Percentiles rank a stretch among this genome's conserved stretches.
Conservation (phyloP, 148 eudicot genomes). For the Selenicereus undatus region DNA sequence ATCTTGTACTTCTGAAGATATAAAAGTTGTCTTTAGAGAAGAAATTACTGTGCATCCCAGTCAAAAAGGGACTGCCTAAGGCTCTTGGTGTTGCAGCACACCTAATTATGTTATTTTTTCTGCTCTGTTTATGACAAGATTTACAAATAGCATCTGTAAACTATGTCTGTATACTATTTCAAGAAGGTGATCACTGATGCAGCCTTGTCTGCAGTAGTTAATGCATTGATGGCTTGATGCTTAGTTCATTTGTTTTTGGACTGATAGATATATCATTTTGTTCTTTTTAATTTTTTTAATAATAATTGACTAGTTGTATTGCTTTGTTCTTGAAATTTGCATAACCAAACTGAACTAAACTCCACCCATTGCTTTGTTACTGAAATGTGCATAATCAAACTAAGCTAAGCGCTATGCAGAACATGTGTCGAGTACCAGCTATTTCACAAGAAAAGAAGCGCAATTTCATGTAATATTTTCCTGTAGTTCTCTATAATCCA, state of each 20-base stretch:
- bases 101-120: background rate
- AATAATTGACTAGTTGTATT: no score
- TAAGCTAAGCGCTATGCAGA: background rate
- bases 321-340: background rate
- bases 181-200: background rate
- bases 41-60: background rate
- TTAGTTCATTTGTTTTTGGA: conserved; percentile 2
- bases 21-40: background rate
- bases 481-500: background rate
- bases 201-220: background rate
- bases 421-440: background rate
- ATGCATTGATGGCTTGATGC: background rate
- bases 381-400: background rate
- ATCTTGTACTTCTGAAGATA: background rate
- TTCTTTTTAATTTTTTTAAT: background rate
- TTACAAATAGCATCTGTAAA: background rate
- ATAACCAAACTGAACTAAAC: background rate
- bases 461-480: no score
- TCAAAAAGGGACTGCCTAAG: background rate
- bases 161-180: background rate
- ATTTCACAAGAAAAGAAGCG: background rate
- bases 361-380: no score
- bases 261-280: background rate
- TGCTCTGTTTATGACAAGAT: no score
- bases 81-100: background rate